Evolutionary conservation across 192 early-diverging fungal species (phyloP).

Genomic region (Gamsiella multidivaricata): DNA sequence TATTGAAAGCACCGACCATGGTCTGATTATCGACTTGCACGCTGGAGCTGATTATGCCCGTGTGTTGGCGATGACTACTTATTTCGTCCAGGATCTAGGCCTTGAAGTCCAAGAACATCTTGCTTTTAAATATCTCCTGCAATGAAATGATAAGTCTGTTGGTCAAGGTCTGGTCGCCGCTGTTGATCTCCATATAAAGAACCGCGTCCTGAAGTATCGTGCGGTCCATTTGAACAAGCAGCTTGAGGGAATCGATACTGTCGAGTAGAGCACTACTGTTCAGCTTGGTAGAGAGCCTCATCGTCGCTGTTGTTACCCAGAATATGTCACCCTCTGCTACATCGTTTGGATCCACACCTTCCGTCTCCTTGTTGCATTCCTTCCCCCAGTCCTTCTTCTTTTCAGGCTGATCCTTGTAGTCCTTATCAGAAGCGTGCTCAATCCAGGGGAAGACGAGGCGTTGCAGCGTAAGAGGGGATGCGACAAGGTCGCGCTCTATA

Average conservation of each 20-base stretch:
- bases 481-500: constrained; percentile 20
- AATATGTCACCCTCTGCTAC: constrained; percentile 3
- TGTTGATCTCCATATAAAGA: neutral
- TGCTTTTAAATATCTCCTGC: constrained; percentile 1
- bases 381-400: neutral
- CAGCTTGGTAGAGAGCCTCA: neutral
- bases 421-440: constrained; percentile 4
- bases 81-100: neutral
- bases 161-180: neutral
- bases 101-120: constrained; percentile 2
- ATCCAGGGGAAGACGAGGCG: constrained; percentile 26
- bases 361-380: constrained; percentile 16
- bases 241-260: constrained; percentile 12
- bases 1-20: neutral
- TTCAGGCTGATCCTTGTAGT: neutral
- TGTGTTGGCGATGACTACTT: neutral
- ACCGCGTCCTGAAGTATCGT: constrained; percentile 19
- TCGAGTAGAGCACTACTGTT: constrained; percentile 2
- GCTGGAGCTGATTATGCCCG: neutral
- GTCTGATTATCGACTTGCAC: neutral
- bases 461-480: constrained; percentile 20
- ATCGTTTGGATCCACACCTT: constrained; percentile 2
- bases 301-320: neutral
- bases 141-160: constrained; percentile 7
- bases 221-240: constrained; percentile 9